Percentiles rank a stretch among this genome's conserved stretches.
Evolutionary conservation across 495 filamentous ascomycete genomes (phyloP).

Genomic region (Xylaria scruposa): DNA sequence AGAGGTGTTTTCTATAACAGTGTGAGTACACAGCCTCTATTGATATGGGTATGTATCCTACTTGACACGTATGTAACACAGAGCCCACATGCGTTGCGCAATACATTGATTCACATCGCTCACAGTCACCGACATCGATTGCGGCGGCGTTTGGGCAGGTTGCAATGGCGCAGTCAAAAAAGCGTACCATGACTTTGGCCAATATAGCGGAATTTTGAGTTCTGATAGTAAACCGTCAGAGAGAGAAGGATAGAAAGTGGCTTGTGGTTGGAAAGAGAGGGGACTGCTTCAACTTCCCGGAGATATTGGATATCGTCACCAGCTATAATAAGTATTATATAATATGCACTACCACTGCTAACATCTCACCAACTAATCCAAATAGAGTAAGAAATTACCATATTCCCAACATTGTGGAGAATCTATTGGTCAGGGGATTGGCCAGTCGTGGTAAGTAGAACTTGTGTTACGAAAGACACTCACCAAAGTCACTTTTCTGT

Average conservation of each 20-base stretch:
- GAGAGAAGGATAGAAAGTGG: not conserved
- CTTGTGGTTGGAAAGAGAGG: not conserved
- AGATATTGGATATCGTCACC: not conserved
- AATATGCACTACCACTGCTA: too few species aligned
- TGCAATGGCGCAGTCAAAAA: not conserved
- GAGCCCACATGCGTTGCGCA: not conserved
- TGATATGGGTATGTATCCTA: not conserved
- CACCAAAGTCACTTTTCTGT: too few species aligned
- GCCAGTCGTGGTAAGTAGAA: too few species aligned
- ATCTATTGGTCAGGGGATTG: not conserved
- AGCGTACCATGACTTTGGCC: not conserved
- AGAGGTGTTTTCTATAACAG: not conserved
- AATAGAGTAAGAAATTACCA: not conserved
- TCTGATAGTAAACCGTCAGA: not conserved
- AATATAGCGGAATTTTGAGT: not conserved
- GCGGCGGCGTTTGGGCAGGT: not conserved
- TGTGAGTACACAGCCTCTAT: not conserved
- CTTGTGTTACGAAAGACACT: too few species aligned
- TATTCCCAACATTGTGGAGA: not conserved
- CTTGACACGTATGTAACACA: not conserved
- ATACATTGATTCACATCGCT: not conserved
- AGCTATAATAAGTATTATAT: too few species aligned
- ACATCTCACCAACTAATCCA: too few species aligned
- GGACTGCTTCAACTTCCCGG: not conserved
- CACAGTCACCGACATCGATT: not conserved